Evolutionary conservation across 75 land plant genomes (phyloP).

Genomic region (Sequoiadendron giganteum): DNA sequence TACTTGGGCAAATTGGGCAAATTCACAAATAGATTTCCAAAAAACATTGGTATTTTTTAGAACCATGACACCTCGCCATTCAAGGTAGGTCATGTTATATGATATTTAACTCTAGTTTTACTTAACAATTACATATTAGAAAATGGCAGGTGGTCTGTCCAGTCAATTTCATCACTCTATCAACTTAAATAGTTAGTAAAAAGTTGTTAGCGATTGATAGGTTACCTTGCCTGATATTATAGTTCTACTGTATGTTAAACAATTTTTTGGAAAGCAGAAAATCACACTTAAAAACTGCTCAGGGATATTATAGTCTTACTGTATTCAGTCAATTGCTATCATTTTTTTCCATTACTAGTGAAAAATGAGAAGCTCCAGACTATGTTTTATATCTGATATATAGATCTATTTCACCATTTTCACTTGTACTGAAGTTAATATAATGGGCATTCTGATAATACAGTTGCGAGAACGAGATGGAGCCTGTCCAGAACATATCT

Average conservation of each 20-base stretch:
- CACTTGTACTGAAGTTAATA: not conserved
- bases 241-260: not conserved
- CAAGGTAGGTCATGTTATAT: not conserved
- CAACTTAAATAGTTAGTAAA: no score
- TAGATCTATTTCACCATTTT: not conserved
- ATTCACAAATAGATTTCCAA: not conserved
- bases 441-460: not conserved
- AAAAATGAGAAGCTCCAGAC: no score
- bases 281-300: no score
- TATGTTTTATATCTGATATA: no score
- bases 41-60: slow-evolving; percentile 20
- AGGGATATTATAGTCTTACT: no score
- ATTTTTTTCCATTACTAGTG: no score
- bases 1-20: slow-evolving; percentile 26
- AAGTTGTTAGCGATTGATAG: no score
- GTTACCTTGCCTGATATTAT: no score
- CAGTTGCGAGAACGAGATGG: not conserved
- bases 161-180: not conserved
- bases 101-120: not conserved
- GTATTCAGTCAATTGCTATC: no score
- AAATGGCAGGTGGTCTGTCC: not conserved
- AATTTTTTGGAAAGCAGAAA: not conserved
- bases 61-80: slow-evolving; percentile 16
- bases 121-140: not conserved
- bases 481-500: not conserved